Conservation (phyloP, 1,284 basidiomycete genomes). For the Cryptococcus deneoformans region DNA sequence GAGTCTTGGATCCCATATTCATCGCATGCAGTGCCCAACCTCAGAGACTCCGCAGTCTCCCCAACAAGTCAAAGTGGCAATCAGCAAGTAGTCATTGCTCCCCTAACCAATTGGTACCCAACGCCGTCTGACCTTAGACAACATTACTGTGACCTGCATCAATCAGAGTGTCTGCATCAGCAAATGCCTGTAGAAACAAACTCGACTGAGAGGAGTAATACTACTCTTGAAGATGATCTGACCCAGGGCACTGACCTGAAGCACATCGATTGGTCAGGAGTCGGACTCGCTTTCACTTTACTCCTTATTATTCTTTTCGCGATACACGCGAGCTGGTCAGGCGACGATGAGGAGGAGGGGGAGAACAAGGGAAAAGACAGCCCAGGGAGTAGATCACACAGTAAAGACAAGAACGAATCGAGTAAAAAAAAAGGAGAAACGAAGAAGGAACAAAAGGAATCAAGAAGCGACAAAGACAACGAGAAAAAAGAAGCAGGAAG, state of each 20-base stretch:
- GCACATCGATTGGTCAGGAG: conserved; percentile 17
- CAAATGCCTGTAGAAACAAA: conserved; percentile 4
- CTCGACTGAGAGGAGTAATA: conserved; percentile 6
- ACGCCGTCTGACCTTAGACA: conserved; percentile 11
- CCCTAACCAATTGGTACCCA: conserved; percentile 9
- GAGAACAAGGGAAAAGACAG: not conserved
- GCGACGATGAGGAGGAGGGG: not conserved
- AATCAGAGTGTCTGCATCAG: conserved; percentile 7
- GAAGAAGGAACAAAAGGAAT: conserved; percentile 1
- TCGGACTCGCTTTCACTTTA: conserved; percentile 17
- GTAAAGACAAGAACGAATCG: not conserved
- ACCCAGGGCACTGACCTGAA: conserved; percentile 6
- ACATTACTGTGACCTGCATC: conserved; percentile 21
- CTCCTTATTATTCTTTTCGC: conserved; percentile 21
- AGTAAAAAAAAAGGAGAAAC: not conserved
- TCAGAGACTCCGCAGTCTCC: not conserved
- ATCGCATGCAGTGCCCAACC: not conserved
- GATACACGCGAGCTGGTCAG: conserved; percentile 18
- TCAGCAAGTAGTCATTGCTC: conserved; percentile 16
- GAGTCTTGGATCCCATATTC: conserved; percentile 16
- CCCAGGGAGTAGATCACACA: not conserved
- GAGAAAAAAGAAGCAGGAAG: not conserved
- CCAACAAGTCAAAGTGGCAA: conserved; percentile 6
- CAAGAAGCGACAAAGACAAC: not conserved
- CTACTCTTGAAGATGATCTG: conserved; percentile 5